Base-by-base conservation (phyloP, 139 green algal genomes). In the Coelastrella sp. region DNA sequence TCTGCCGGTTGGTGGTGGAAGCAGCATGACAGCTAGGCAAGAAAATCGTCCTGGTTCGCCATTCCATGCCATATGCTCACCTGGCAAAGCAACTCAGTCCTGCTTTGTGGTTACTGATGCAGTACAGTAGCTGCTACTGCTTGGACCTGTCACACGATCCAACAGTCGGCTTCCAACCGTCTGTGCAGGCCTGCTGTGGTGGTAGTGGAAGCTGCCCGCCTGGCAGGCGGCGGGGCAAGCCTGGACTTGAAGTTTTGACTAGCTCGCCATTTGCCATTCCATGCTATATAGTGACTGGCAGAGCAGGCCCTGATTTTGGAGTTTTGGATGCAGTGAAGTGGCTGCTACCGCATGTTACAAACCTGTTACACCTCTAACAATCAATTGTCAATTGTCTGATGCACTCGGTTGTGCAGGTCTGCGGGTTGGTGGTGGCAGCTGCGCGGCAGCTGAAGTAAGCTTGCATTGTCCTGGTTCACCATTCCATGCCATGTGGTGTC, bases 31-130 rank as follows among this genome's bases (percentile, higher is more conserved):
- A 47, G 11, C n/a, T n/a, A 0, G 88, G 88, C 5, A 78, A 60
- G 58, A 76, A 20, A 8, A 17, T 83, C 32, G 93, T 93, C 68
- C 73, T 95, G 60, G 86, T 94, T 6, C 75, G 93, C 5, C 93
- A 95, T 73, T 92, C 93, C 5, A 94, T 95, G 93, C 89, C 92
- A 20, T 94, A 94, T 68, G 91, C 91, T 80, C 73, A 94, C 73
- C 89, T 95, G 65, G 89, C 80, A 6, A 85, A 90, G 74, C 91
- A 94, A 47, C 32, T 47, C 32, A 47, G 32, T 47, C 32, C 32
- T 47, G 32, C 32, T 47, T 47, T 47, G 32, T 47, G 32, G 32
- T 47, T 47, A 47, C 32, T 47, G 32, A 47, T 47, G 32, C 32
- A 47, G 32, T 47, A 47, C 32, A 47, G 32, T 47, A 47, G 32